Base-by-base conservation (phyloP, 176 grass and related monocot genomes). In the Juncus inflexus region DNA sequence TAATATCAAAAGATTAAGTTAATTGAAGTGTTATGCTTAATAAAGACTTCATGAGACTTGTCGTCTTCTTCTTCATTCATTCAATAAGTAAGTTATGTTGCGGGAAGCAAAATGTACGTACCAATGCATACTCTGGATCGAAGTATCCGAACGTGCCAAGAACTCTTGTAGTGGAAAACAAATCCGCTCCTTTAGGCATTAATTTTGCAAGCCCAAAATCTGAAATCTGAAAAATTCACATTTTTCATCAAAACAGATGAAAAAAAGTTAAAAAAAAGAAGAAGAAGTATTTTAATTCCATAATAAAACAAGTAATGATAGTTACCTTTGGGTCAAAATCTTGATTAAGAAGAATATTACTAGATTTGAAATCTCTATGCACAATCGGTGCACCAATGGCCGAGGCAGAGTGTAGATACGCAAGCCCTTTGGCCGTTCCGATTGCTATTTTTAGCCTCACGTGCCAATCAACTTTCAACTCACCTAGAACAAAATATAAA, bases 121-220 rank as follows among this genome's bases (percentile, higher is more conserved):
- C 94, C 88, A 80, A 66, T 3, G 94, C 94, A 59, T 99, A 99
- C 61, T 99, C 94, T 2, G 94, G 94, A 62, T 99, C 94, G 64
- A 99, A 99, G 76, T 99, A 99, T 45, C 94, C 94, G 65, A 99
- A 99, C n/a, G 94, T 99, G 61, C 94, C 94, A 3, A 99, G 78
- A 37, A 92, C 83, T 50, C 89, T 84, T 62, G 94, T 92, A 55
- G 88, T 92, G 5, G 85, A 67, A 76, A 86, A 71, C 61, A 92
- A 60, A 75, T 99, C 89, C n/a, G 83, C 75, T 54, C 84, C 83
- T 75, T 92, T 79, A 28, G 89, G 87, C 94, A 99, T 92, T 55
- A 92, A 69, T 82, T 99, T 99, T 16, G 94, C 89, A 0, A 99
- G 72, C 9, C 94, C 94, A 35, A 99, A 99, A 60, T 99, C 94